Base-by-base conservation (phyloP, 2,329 filamentous ascomycete genomes). In the Fusarium citri region DNA sequence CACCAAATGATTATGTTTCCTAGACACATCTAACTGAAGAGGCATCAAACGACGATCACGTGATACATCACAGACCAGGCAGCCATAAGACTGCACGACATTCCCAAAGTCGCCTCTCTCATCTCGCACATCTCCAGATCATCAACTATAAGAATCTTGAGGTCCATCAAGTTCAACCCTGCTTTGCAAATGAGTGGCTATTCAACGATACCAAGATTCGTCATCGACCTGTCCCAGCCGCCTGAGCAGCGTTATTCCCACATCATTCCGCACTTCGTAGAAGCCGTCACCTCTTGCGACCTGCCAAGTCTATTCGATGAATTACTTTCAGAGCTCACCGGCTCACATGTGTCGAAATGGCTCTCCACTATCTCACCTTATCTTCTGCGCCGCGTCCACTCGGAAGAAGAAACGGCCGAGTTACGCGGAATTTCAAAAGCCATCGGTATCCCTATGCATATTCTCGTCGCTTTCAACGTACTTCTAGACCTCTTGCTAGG, bases 401-500 rank as follows among this genome's bases (percentile, higher is more conserved):
- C 81, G 20, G 56, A 76, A 0, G 88, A 91, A 70, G 88, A 91
- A 75, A 89, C 85, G 0, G 81, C 85, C 46, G 89, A 92, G 75
- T 77, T 92, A n/a, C 78, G 76, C 6, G 89, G 89, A 0, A 88
- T 92, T 37, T 82, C 84, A 26, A 75, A 79, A 26, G 81, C 77
- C 4, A 83, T 83, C 0, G 84, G 82, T 0, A 80, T 91, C 6
- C 81, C 86, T 2, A 80, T 91, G 75, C 88, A 89, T 68, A 77
- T 91, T 1, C 80, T 92, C 0, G 84, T 92, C 5, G 84, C 85
- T 5, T 84, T 90, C 70, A 92, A 92, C 69, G 86, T 88, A 3
- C 77, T 91, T 3, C 80, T 92, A 3, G 90, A 92, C 71, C 78
- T 87, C 8, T 80, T 92, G 37, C 85, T 92, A 78, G 89, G 89